Conservation (phyloP, 495 filamentous ascomycete species). For the Parathielavia hyrcaniae region DNA sequence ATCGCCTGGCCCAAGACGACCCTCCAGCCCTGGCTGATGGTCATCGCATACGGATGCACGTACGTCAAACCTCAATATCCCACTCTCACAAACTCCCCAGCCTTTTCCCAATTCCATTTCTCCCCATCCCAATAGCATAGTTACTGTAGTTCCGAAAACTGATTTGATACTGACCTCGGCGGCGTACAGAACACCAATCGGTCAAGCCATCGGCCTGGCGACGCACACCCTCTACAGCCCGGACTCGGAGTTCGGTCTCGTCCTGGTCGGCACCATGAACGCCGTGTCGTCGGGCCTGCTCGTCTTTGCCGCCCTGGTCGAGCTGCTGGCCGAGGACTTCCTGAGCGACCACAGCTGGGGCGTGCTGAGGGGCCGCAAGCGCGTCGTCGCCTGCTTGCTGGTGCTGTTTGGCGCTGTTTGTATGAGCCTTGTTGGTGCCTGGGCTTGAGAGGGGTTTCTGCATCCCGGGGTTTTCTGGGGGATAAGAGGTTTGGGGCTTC, state of each 20-base stretch:
- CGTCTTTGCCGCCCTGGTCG: slow-evolving; percentile 83
- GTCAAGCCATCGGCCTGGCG: slow-evolving; percentile 81
- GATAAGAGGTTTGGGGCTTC: too few species aligned
- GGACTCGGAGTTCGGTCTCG: slow-evolving; percentile 65
- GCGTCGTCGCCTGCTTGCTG: slow-evolving; percentile 65
- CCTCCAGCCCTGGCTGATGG: slow-evolving; percentile 82
- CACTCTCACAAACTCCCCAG: too few species aligned
- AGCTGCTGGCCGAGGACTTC: slow-evolving; percentile 88
- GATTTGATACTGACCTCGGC: too few species aligned
- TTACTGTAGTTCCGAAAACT: too few species aligned
- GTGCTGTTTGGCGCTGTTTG: slow-evolving; percentile 69
- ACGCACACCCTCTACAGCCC: slow-evolving; percentile 82
- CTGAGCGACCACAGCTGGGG: slow-evolving; percentile 81
- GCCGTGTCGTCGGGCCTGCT: slow-evolving; percentile 77
- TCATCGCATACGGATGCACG: slow-evolving; percentile 71
- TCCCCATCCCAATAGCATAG: too few species aligned
- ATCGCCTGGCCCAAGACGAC: slow-evolving; percentile 49
- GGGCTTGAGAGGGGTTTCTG: too few species aligned
- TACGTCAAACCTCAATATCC: too few species aligned
- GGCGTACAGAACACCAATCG: slow-evolving; percentile 70
- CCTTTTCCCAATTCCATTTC: too few species aligned
- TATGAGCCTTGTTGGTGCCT: slow-evolving; percentile 89
- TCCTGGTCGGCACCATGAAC: slow-evolving; percentile 90
- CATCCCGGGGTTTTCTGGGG: too few species aligned
- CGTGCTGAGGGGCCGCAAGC: slow-evolving; percentile 58